Percentiles rank a stretch among this genome's conserved stretches.
phyloP scores from a whole-genome alignment of 1,139 yeast genomes.

The Suhomyces taliae region DNA sequence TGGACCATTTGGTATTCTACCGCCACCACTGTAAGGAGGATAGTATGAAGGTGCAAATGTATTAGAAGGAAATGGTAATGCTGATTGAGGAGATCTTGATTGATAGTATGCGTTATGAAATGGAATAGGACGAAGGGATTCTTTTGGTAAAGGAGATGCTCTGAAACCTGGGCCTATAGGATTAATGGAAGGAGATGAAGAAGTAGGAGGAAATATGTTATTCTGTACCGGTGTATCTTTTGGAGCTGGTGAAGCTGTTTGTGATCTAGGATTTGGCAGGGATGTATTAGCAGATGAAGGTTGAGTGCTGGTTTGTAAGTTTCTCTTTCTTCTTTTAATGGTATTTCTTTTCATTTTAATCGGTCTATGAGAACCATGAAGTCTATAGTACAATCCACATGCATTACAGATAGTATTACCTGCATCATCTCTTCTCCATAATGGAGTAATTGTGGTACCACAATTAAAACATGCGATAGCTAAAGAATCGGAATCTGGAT shows the following conservation, averaged over 20 bases:
- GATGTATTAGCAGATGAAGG: slow-evolving; percentile 1
- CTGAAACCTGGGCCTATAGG: neutral
- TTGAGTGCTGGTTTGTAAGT: slow-evolving; percentile 14
- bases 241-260: neutral
- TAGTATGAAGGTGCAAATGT: slow-evolving; percentile 22
- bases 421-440: slow-evolving; percentile 81
- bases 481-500: slow-evolving; percentile 37
- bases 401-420: slow-evolving; percentile 89
- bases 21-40: slow-evolving; percentile 39
- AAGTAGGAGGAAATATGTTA: neutral
- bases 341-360: slow-evolving; percentile 70
- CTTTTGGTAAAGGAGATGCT: slow-evolving; percentile 1
- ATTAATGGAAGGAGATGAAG: neutral
- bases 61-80: slow-evolving; percentile 6
- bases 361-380: slow-evolving; percentile 81
- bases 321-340: slow-evolving; percentile 72
- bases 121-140: slow-evolving; percentile 6
- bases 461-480: slow-evolving; percentile 82
- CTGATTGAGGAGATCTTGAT: slow-evolving; percentile 4
- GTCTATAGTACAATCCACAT: slow-evolving; percentile 76
- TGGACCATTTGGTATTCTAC: slow-evolving; percentile 47
- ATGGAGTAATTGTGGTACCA: slow-evolving; percentile 79
- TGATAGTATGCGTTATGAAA: slow-evolving; percentile 3
- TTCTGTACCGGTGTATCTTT: neutral
- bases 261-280: neutral